Evolutionary conservation across 1,284 basidiomycete genomes (phyloP), one percentile per base, ranked within the genome.

Genomic region (Apiotrichum mycotoxinovorans): DNA sequence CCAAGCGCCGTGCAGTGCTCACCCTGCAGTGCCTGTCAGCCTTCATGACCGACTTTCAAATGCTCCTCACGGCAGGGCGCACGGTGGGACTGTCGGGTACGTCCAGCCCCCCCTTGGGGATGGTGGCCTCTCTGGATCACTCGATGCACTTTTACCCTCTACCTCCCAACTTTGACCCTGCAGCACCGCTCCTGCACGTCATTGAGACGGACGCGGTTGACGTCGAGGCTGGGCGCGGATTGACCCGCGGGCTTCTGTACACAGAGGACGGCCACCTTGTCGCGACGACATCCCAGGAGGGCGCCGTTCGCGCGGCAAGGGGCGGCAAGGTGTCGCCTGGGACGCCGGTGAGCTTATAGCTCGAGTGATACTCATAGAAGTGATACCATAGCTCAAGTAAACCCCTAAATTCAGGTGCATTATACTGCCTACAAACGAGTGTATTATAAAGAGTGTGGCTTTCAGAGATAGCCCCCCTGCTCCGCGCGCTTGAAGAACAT

Each of bases 111-210:
- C 64, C 80, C 7, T 71, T 87, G 23, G 81, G 82, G 23, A 91
- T 92, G 90, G 80, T 82, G 58, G 88, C 88, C 12, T 87, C 87
- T 0, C 78, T 94, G 43, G 90, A 93, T 75, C 91, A 94, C 75
- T 82, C 86, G 26, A 87, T 91, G 58, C 88, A 84, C 77, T 94
- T 86, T 74, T 93, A 92, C 71, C 75, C 76, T 80, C 72, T 64
- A 60, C 90, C 88, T 55, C 81, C 88, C 63, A 76, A 82, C 52
- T 89, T 92, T 68, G 82, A 90, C 70, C 87, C 87, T 60, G 84
- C 84, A 25, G 85, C 89, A 55, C 91, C 89, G 82, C 68, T 93
- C 34, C 80, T 93, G 54, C 89, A 91, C 68, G 85, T 89, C 83
- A 85, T 89, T 71, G 80, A 83, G 52, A 85, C 83, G 37, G 85